Base-by-base conservation (phyloP, 2,329 filamentous ascomycete genomes). In the Aphanocladium album region DNA sequence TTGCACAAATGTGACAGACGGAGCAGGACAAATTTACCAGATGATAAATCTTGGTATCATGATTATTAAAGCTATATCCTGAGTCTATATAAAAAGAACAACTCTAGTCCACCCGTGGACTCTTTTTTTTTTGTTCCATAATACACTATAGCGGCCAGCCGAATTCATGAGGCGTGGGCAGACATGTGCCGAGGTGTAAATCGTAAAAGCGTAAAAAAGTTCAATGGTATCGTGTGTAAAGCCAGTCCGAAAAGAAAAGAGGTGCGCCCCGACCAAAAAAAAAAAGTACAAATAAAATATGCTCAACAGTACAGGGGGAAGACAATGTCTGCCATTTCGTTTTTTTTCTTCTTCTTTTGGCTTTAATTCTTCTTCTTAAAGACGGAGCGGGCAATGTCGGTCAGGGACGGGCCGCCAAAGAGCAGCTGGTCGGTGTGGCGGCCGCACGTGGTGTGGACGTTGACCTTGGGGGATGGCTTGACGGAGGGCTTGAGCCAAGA, bases 381-480 rank as follows among this genome's bases (percentile, higher is more conserved):
- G 51, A 80, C 66, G 17, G 74, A 70, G 50, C 75, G 75, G 64
- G 77, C 76, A 37, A 80, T 68, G 49, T 78, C 77, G 8, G 73
- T 68, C 23, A 81, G 67, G 2, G 76, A 80, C 46, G 76, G 77
- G 1, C 81, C 81, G 37, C 79, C 73, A 62, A 84, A 80, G 16
- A 84, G 71, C 62, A 77, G 81, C 65, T 83, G 79, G 64, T 82
- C 76, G 43, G 79, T 79, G 69, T 84, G 81, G 16, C 82, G 75
- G 16, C 82, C 82, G 63, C 82, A 84, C 61, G 81, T 80, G 39
- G 80, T 83, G 70, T 83, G 77, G 46, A 79, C 76, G 63, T 84
- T 84, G 64, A 78, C 75, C 9, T 73, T 76, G 21, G 73, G 76
- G 19, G 73, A 67, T 8, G 75, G 66, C 65, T 71, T 74, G 64